Evolutionary conservation across 139 green algal species (phyloP).

Genomic region (Monoraphidium neglectum): DNA sequence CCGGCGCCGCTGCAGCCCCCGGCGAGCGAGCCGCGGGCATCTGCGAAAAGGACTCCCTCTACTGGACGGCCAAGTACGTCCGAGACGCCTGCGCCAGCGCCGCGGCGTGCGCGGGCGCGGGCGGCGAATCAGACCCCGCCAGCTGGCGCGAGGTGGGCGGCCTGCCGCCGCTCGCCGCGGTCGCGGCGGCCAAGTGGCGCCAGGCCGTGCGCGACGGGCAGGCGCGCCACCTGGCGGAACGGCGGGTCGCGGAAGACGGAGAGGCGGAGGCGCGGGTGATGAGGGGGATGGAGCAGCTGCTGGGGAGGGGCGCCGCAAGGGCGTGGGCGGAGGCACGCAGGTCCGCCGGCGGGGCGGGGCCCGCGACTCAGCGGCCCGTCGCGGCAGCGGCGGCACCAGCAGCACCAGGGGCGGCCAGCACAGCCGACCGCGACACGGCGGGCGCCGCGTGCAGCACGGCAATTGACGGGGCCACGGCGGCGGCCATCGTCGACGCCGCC

Average conservation of each 20-base stretch:
- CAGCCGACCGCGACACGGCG: too few relatives aligned
- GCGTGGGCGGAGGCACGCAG: background rate
- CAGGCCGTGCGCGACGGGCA: constrained; percentile 17
- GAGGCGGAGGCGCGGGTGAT: constrained; percentile 9
- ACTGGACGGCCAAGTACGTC: constrained; percentile 34
- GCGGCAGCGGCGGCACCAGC: too few relatives aligned
- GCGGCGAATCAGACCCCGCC: too few relatives aligned
- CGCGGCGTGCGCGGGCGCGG: background rate
- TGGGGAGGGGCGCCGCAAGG: constrained; percentile 34
- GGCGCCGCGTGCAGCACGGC: too few relatives aligned
- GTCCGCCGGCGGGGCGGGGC: too few relatives aligned
- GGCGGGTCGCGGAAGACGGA: background rate
- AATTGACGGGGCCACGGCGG: too few relatives aligned
- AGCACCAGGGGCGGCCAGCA: too few relatives aligned
- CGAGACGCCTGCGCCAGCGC: background rate
- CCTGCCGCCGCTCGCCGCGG: constrained; percentile 43
- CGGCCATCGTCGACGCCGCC: too few relatives aligned
- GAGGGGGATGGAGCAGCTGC: constrained; percentile 40
- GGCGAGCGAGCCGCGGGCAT: background rate
- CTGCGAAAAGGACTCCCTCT: constrained; percentile 21
- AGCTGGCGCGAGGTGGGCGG: constrained; percentile 15
- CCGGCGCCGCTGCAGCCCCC: background rate
- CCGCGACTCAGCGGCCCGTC: too few relatives aligned
- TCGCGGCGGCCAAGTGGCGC: constrained; percentile 45
- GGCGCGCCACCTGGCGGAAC: background rate